Percentiles rank a stretch among this genome's conserved stretches.
phyloP scores from a whole-genome alignment of 108 stramenopile species.

The Skeletonema menzelii region DNA sequence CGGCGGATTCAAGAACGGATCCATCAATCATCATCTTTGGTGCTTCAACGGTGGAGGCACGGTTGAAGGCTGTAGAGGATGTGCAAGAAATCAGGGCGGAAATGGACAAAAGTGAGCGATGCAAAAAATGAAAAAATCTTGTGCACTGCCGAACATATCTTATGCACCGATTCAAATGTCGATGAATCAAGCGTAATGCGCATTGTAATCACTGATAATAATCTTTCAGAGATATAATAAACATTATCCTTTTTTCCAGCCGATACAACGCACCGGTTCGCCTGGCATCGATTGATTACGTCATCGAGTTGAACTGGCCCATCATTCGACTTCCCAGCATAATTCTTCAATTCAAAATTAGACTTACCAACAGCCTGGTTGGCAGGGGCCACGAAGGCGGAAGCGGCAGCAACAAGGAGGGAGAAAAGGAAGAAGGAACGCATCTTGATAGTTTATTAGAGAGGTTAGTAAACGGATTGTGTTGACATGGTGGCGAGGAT shows the following conservation, averaged over 20 bases:
- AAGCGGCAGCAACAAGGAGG: slow-evolving; percentile 74
- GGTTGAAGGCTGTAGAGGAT: slow-evolving; percentile 47
- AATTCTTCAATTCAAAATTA: slow-evolving; percentile 1
- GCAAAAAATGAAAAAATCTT: neutral
- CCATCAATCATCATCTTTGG: slow-evolving; percentile 78
- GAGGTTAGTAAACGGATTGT: slow-evolving; percentile 10
- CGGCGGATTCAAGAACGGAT: slow-evolving; percentile 62
- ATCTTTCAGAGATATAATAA: no score
- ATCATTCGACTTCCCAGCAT: neutral
- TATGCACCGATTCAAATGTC: neutral
- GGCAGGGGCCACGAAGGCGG: slow-evolving; percentile 82
- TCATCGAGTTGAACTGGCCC: slow-evolving; percentile 7
- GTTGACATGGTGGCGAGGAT: neutral
- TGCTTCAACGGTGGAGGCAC: slow-evolving; percentile 36
- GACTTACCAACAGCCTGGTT: slow-evolving; percentile 65
- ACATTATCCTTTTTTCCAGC: neutral
- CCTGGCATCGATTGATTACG: neutral
- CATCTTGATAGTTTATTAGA: slow-evolving; percentile 35
- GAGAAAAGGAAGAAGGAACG: slow-evolving; percentile 71
- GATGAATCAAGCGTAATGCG: neutral
- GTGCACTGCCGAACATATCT: neutral
- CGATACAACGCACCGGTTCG: neutral
- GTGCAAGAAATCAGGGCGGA: neutral
- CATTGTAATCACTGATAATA: no score
- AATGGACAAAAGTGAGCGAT: neutral